Percentiles rank a stretch among this genome's conserved stretches.
Conservation (phyloP, 306 rosid species). For the Cicer cuneatum region DNA sequence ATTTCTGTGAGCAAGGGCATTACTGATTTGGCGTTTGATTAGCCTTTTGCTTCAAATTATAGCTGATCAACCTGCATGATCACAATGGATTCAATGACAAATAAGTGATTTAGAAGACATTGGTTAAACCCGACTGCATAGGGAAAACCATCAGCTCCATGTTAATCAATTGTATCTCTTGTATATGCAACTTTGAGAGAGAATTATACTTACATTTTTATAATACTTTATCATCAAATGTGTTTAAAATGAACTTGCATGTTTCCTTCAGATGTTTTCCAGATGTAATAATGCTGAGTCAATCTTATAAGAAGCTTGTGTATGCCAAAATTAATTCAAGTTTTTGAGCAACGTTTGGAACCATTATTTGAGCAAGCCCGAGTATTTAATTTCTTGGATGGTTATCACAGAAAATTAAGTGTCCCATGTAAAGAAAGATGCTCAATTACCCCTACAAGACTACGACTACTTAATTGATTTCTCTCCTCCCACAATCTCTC, state of each 20-base stretch:
- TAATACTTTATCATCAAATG: slow-evolving; percentile 5
- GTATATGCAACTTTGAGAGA: slow-evolving; percentile 18
- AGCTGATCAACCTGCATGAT: slow-evolving; percentile 17
- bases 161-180: slow-evolving; percentile 8
- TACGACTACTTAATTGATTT: too few species aligned
- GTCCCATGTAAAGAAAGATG: too few species aligned
- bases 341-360: not conserved
- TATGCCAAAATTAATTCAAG: not conserved
- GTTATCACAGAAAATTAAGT: too few species aligned
- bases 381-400: too few species aligned
- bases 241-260: not conserved
- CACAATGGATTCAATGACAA: not conserved
- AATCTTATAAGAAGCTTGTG: not conserved
- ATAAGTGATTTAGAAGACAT: slow-evolving; percentile 35
- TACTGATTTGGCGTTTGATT: slow-evolving; percentile 40
- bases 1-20: slow-evolving; percentile 42
- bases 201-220: slow-evolving; percentile 2
- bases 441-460: too few species aligned
- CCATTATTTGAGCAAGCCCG: not conserved
- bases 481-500: too few species aligned
- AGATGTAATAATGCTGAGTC: not conserved
- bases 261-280: slow-evolving; percentile 13
- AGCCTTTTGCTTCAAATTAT: slow-evolving; percentile 34
- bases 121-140: not conserved
- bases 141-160: not conserved